Base-by-base conservation (phyloP, 805 yeast genomes). In the Metschnikowia lochheadii region DNA sequence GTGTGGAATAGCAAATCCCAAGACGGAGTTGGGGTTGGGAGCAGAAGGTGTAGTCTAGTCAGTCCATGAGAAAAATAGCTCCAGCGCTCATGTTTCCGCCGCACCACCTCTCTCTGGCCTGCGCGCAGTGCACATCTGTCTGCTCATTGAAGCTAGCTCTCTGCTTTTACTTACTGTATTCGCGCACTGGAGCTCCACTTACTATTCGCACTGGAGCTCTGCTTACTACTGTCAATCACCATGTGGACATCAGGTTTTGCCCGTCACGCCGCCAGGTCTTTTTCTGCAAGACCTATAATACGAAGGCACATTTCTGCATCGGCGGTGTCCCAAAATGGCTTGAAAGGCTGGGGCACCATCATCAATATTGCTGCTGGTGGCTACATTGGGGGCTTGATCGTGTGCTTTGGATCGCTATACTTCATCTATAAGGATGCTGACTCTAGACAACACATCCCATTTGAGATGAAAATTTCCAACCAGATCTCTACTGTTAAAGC, bases 301-400 rank as follows among this genome's bases (percentile, higher is more conserved):
- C 23, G 45, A 17, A 32, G 45, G n/a, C 32, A 32, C 15, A 33
- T 42, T 20, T 42, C 46, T 13, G 40, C 40, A 6, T 44, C 46
- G 5, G 50, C 52, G 13, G 46, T 17, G 23, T 15, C 43, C 34
- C 11, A 46, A 26, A 49, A 44, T 8, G 50, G 49, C 11, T 41
- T 52, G 58, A 58, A 57, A 40, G 66, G 67, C 17, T 68, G 65
- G 60, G 69, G 74, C 29, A 56, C 64, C 18, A 60, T 66, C 5
- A 49, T 71, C 37, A 72, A 72, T 53, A 63, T 72, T 20, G 41
- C 69, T n/a, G 71, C 75, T 14, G 77, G 76, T 10, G 77, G 73
- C 6, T 73, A 73, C 53, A 54, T 72, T 40, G 78, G 77, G 5
- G 75, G 75, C 4, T 59, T 72, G 26, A 39, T 73, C 4, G 72